These are phyloP conservation scores for Chrysanthemum seticuspe DNA, from an alignment of 129 eudicot species.

Conservation along the genomic window DNA sequence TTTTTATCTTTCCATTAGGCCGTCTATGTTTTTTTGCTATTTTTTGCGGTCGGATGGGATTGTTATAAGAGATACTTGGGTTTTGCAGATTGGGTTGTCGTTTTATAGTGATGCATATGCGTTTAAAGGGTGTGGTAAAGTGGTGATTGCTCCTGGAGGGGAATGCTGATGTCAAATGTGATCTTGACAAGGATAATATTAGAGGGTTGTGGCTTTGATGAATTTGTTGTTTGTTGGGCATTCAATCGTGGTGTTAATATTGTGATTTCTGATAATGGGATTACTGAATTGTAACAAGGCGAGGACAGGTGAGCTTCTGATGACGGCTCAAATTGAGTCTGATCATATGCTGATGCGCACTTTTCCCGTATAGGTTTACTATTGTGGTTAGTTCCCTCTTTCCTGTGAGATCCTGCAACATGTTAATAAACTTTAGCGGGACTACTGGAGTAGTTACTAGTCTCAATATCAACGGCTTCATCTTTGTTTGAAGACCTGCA, in stretches of 20 bases:
- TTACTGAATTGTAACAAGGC: slow-evolving; percentile 38
- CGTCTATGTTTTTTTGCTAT: slow-evolving; percentile 56
- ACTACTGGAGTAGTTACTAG: too few relatives aligned
- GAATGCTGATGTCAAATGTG: slow-evolving; percentile 59
- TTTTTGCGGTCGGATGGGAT: slow-evolving; percentile 54
- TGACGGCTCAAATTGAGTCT: slow-evolving; percentile 51
- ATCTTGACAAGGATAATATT: slow-evolving; percentile 60
- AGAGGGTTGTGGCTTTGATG: slow-evolving; percentile 70
- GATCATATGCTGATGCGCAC: slow-evolving; percentile 46
- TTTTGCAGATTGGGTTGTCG: slow-evolving; percentile 70
- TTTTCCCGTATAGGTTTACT: slow-evolving; percentile 12
- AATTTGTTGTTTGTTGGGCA: slow-evolving; percentile 66
- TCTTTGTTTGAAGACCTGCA: too few relatives aligned
- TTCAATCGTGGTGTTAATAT: slow-evolving; percentile 38
- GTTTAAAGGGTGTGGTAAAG: slow-evolving; percentile 57
- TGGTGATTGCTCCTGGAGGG: slow-evolving; percentile 34
- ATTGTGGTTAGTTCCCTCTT: too few relatives aligned
- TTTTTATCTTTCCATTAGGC: slow-evolving; percentile 55
- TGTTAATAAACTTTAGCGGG: too few relatives aligned
- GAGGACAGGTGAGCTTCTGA: slow-evolving; percentile 50
- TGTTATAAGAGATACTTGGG: slow-evolving; percentile 79
- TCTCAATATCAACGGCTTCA: too few relatives aligned
- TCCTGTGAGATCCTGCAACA: too few relatives aligned
- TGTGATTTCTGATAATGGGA: slow-evolving; percentile 47
- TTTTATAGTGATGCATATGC: slow-evolving; percentile 57